These are phyloP conservation scores for Eragrostis curvula DNA, from an alignment of 176 grass and related monocot species.

Conservation along the genomic window DNA sequence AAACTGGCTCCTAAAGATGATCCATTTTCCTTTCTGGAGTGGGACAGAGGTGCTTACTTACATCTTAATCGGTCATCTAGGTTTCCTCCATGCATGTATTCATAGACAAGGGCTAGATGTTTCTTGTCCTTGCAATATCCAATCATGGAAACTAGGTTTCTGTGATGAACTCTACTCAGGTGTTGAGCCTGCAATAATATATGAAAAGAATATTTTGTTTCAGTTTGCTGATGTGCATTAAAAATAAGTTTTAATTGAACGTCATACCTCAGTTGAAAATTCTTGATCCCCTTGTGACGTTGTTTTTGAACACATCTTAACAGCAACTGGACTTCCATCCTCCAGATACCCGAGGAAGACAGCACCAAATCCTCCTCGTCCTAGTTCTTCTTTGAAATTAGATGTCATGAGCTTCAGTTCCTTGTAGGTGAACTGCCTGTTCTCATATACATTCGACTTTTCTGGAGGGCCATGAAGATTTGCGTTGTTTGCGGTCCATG, in stretches of 20 bases:
- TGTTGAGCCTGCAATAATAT: slow-evolving; percentile 55
- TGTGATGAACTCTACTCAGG: slow-evolving; percentile 15
- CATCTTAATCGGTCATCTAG: too few relatives aligned
- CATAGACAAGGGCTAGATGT: too few relatives aligned
- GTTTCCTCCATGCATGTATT: too few relatives aligned
- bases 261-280: slow-evolving; percentile 66
- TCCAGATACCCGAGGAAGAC: slow-evolving; percentile 66
- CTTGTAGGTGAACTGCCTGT: slow-evolving; percentile 62
- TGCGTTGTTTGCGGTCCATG: slow-evolving; percentile 14
- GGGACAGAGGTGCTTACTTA: background rate
- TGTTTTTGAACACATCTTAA: slow-evolving; percentile 58
- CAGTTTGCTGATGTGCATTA: background rate
- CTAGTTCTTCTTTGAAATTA: slow-evolving; percentile 67
- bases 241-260: slow-evolving; percentile 6
- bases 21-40: background rate
- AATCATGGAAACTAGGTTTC: too few relatives aligned
- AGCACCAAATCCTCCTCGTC: slow-evolving; percentile 73
- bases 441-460: slow-evolving; percentile 34
- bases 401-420: slow-evolving; percentile 65
- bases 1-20: background rate
- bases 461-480: slow-evolving; percentile 23
- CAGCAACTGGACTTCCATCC: slow-evolving; percentile 70
- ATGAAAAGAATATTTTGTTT: background rate
- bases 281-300: slow-evolving; percentile 60
- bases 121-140: too few relatives aligned